These are phyloP conservation scores for Arthrobotrys entomopaga DNA, from an alignment of 2,329 filamentous ascomycete species.

Conservation along the genomic window DNA sequence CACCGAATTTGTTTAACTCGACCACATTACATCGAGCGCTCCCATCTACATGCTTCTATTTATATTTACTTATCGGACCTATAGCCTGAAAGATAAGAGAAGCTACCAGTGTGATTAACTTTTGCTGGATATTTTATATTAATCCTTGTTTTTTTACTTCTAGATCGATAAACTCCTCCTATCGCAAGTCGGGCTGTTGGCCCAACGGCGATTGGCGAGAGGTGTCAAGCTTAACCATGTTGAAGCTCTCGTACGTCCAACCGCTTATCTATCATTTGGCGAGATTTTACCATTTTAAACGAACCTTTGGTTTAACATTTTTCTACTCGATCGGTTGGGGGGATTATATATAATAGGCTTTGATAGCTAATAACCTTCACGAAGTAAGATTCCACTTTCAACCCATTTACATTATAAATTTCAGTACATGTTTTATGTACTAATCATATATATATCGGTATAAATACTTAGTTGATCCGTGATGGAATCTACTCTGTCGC, in stretches of 20 bases:
- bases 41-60: not conserved
- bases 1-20: not conserved
- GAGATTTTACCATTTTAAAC: too few species aligned
- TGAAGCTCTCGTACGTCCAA: slow-evolving; percentile 76
- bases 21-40: too few species aligned
- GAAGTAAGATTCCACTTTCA: slow-evolving; percentile 68
- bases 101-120: not conserved
- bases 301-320: too few species aligned
- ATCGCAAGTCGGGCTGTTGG: slow-evolving; percentile 85
- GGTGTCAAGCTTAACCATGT: slow-evolving; percentile 89
- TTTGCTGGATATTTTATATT: not conserved
- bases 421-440: not conserved
- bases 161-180: slow-evolving; percentile 97
- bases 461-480: slow-evolving; percentile 76
- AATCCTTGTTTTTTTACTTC: not conserved
- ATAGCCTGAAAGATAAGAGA: too few species aligned
- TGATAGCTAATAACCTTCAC: slow-evolving; percentile 89
- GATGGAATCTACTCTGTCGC: slow-evolving; percentile 93
- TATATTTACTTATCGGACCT: not conserved
- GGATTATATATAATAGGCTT: slow-evolving; percentile 66
- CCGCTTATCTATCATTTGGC: not conserved
- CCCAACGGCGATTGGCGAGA: slow-evolving; percentile 85
- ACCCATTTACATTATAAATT: not conserved
- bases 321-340: not conserved
- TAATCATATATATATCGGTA: not conserved